A percentile compares a stretch with the other conserved stretches of the same genome.
Evolutionary conservation across 2,329 filamentous ascomycete species (phyloP).

Genomic region (Botrytis deweyae): DNA sequence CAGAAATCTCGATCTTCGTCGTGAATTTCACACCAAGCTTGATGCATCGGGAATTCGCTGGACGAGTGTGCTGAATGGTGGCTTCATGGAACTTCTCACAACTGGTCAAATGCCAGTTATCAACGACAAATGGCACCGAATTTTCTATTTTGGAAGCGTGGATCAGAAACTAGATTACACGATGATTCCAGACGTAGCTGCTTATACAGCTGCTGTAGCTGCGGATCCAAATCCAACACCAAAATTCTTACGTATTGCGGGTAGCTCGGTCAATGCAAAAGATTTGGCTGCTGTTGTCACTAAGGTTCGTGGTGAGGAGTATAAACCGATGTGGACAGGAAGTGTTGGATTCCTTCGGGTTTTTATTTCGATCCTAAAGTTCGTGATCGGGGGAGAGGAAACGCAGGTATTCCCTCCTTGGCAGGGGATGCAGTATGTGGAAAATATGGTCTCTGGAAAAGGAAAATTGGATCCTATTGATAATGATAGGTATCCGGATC

Average conservation of each 20-base stretch:
- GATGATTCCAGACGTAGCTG: slow-evolving; percentile 17
- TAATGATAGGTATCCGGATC: slow-evolving; percentile 23
- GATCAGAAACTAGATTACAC: slow-evolving; percentile 23
- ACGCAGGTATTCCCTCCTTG: slow-evolving; percentile 4
- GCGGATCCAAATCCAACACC: slow-evolving; percentile 23
- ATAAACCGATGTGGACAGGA: slow-evolving; percentile 22
- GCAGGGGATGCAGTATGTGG: slow-evolving; percentile 25
- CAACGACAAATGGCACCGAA: slow-evolving; percentile 23
- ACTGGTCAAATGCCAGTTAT: slow-evolving; percentile 18
- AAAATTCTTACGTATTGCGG: slow-evolving; percentile 22
- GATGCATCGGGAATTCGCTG: slow-evolving; percentile 23
- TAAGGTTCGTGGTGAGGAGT: slow-evolving; percentile 20
- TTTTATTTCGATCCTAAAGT: slow-evolving; percentile 17
- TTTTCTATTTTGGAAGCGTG: slow-evolving; percentile 22
- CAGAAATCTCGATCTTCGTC: slow-evolving; percentile 22
- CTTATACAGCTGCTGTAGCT: slow-evolving; percentile 24
- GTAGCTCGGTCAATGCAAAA: slow-evolving; percentile 18
- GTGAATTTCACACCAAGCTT: slow-evolving; percentile 23
- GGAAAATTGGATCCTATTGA: slow-evolving; percentile 22
- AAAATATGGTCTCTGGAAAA: slow-evolving; percentile 23
- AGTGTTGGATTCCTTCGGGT: slow-evolving; percentile 20
- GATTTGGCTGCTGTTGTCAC: slow-evolving; percentile 21
- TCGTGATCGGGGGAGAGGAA: slow-evolving; percentile 21
- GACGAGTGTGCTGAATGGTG: slow-evolving; percentile 23
- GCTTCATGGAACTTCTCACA: slow-evolving; percentile 22